A percentile compares a stretch with the other conserved stretches of the same genome.
phyloP scores from a whole-genome alignment of 2,329 filamentous ascomycete genomes.

The Ceratocystis harringtonii region DNA sequence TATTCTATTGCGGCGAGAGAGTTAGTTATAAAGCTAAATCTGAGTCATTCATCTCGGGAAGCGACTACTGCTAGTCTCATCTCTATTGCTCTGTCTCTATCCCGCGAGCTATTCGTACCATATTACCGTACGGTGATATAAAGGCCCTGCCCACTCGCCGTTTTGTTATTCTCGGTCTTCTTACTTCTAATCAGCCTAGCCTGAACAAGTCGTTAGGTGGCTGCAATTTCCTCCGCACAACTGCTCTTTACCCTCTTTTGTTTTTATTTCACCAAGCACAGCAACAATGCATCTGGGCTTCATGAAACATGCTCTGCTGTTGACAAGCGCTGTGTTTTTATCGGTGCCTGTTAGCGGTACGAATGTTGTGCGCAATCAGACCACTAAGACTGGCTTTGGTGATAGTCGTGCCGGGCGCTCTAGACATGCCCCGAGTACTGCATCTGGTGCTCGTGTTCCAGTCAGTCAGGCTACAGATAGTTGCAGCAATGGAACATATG shows the following conservation, averaged over 20 bases:
- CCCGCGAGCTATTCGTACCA: background rate
- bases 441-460: slow-evolving; percentile 4
- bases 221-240: background rate
- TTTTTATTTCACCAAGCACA: background rate
- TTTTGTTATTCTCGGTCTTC: background rate
- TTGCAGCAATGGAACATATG: background rate
- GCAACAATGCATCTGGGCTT: background rate
- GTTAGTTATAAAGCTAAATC: background rate
- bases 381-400: background rate
- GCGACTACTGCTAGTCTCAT: background rate
- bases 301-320: background rate
- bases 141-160: background rate
- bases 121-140: background rate
- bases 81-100: background rate
- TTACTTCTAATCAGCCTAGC: background rate
- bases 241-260: background rate
- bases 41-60: slow-evolving; percentile 3
- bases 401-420: background rate
- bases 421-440: background rate
- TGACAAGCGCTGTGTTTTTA: background rate
- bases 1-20: too few relatives aligned
- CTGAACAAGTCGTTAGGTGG: background rate
- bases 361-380: background rate
- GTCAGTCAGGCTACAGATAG: background rate
- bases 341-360: background rate